A percentile compares a stretch with the other conserved stretches of the same genome.
Evolutionary conservation across 2,329 filamentous ascomycete species (phyloP).

Genomic region (Mollisiaceae sp.): DNA sequence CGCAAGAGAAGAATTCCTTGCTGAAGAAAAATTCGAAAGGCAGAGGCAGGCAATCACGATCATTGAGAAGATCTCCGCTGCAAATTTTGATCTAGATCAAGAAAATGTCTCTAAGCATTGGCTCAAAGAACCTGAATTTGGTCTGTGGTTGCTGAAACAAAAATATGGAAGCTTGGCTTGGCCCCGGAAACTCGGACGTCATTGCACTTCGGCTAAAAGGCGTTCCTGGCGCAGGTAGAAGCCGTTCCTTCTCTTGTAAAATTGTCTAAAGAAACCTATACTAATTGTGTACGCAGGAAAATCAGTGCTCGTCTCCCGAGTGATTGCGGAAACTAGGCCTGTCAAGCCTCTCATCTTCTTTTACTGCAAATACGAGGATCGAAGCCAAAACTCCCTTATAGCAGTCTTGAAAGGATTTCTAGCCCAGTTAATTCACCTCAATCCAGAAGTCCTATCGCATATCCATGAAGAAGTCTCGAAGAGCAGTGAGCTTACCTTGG

Average conservation of each 20-base stretch:
- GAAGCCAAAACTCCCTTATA: neutral
- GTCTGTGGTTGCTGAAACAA: neutral
- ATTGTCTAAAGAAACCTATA: neutral
- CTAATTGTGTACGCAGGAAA: neutral
- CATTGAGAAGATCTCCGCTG: neutral
- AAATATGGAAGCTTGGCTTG: neutral
- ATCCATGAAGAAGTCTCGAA: neutral
- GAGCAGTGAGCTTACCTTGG: neutral
- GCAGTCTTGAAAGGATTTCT: neutral
- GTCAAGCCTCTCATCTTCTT: neutral
- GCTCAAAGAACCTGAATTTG: neutral
- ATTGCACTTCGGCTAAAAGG: neutral
- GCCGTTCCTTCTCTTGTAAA: neutral
- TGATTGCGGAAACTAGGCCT: neutral
- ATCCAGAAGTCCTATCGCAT: neutral
- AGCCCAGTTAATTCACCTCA: neutral
- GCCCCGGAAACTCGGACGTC: neutral
- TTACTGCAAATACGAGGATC: neutral
- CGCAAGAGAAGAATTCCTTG: neutral
- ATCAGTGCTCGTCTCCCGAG: neutral
- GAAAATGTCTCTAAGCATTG: neutral
- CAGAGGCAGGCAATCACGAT: neutral
- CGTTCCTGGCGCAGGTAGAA: neutral
- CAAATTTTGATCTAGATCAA: neutral
- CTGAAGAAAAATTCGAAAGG: neutral